Base-by-base conservation (phyloP, 2,329 filamentous ascomycete genomes). In the Falciphora oryzae region DNA sequence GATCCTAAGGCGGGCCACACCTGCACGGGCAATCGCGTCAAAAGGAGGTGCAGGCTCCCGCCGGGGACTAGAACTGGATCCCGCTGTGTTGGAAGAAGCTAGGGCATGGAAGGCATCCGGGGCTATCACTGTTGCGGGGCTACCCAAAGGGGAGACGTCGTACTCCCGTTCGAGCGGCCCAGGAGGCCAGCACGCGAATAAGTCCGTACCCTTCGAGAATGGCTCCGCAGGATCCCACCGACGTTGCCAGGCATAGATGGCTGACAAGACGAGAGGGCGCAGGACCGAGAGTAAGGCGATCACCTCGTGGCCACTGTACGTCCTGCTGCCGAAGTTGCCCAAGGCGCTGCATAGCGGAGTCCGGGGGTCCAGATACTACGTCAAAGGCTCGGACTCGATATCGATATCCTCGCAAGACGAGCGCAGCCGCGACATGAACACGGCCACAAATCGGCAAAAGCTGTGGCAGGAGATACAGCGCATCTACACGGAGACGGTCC, bases 171-270 rank as follows among this genome's bases (percentile, higher is more conserved):
- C 85, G 3, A 86, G 83, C 68, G 85, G 85, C 0, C 84, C 85
- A 2, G 85, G 85, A 16, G 85, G 85, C 2, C 85, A 87, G 68
- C 83, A 87, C 70, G 84, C 87, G 38, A 87, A 87, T 71, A 87
- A 87, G 85, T 87, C 70, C 63, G 80, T 72, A 31, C 57, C 25
- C 16, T 44, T 32, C 28, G 35, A 56, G n/a, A 62, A n/a, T 25
- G 29, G n/a, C 27, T 18, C 22, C 27, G 44, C 18, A 25, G n/a
- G 11, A 38, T 29, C 60, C 11, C 25, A 25, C 35, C 27, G 3
- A 44, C 13, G 13, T 53, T 16, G 27, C 38, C 35, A 29, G 10
- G 25, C 25, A 11, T 25, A 31, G n/a, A 28, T 2, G 27, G 44
- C 61, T 62, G 61, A 62, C 61, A n/a, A 28, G 13, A 44, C 11